A percentile compares a stretch with the other conserved stretches of the same genome.
Evolutionary conservation across 768 basidiomycete species (phyloP).

Genomic region (Kwoniella europaea): DNA sequence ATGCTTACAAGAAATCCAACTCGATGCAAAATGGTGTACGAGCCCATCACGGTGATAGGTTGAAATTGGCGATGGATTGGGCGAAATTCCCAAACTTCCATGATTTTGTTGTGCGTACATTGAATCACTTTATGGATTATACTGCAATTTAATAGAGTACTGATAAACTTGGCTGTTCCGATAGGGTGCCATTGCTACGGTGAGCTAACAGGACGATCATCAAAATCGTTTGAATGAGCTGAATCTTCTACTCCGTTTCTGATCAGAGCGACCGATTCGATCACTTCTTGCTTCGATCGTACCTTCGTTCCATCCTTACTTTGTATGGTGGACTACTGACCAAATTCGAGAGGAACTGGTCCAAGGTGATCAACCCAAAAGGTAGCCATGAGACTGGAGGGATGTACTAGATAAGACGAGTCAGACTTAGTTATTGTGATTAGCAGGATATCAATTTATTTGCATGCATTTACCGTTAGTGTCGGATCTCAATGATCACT

Average conservation of each 20-base stretch:
- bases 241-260: conserved; percentile 3
- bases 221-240: not conserved
- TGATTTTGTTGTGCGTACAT: conserved; percentile 26
- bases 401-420: conserved; percentile 36
- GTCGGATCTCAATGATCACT: too few species aligned
- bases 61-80: conserved; percentile 42
- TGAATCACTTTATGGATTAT: not conserved
- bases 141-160: not conserved
- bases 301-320: conserved; percentile 35
- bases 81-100: conserved; percentile 43
- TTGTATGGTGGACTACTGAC: conserved; percentile 42
- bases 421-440: not conserved
- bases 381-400: conserved; percentile 33
- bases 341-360: conserved; percentile 49
- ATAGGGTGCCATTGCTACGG: conserved; percentile 4
- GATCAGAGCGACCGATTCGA: conserved; percentile 46
- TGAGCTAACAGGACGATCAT: not conserved
- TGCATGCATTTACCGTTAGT: too few species aligned
- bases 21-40: conserved; percentile 32
- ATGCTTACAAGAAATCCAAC: conserved; percentile 29
- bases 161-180: not conserved
- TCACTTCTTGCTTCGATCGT: conserved; percentile 36
- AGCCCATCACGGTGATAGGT: conserved; percentile 40
- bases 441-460: not conserved
- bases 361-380: conserved; percentile 51